These are phyloP conservation scores for Lachancea kluyveri DNA, from an alignment of 805 yeast genomes.

Conservation along the genomic window DNA sequence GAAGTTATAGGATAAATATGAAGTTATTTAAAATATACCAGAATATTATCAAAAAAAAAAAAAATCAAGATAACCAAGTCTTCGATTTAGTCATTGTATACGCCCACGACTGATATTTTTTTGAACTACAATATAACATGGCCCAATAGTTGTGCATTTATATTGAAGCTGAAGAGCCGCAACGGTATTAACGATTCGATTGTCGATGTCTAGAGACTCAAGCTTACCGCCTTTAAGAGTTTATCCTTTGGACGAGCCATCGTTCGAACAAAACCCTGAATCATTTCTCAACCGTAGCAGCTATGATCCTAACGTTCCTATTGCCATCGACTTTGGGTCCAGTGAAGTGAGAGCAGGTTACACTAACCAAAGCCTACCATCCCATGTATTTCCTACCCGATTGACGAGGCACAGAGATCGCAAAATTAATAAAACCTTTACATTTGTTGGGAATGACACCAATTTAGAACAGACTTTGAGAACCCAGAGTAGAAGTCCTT, in stretches of 20 bases:
- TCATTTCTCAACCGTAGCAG: constrained; percentile 23
- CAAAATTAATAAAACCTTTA: constrained; percentile 50
- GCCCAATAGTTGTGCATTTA: too few species aligned
- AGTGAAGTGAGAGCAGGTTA: constrained; percentile 54
- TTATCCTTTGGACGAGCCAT: constrained; percentile 23
- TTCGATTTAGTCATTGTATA: too few species aligned
- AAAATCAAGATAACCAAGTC: too few species aligned
- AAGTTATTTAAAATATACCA: too few species aligned
- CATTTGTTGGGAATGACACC: constrained; percentile 80
- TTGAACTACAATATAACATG: neutral
- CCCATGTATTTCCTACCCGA: constrained; percentile 60
- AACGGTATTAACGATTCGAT: constrained; percentile 15
- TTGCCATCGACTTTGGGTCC: constrained; percentile 85
- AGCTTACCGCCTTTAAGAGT: constrained; percentile 26
- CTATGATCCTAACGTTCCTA: constrained; percentile 47
- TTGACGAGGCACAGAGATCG: constrained; percentile 77
- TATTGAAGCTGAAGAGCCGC: too few species aligned
- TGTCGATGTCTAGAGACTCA: constrained; percentile 21
- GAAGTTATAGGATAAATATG: too few species aligned
- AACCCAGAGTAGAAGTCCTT: constrained; percentile 69
- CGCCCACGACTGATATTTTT: neutral
- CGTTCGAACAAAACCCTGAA: constrained; percentile 29
- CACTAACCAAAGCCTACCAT: constrained; percentile 40
- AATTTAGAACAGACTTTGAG: constrained; percentile 63
- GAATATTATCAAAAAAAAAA: too few species aligned